Evolutionary conservation across 345 rosid genomes (phyloP).

Genomic region (Orychophragmus violaceus): DNA sequence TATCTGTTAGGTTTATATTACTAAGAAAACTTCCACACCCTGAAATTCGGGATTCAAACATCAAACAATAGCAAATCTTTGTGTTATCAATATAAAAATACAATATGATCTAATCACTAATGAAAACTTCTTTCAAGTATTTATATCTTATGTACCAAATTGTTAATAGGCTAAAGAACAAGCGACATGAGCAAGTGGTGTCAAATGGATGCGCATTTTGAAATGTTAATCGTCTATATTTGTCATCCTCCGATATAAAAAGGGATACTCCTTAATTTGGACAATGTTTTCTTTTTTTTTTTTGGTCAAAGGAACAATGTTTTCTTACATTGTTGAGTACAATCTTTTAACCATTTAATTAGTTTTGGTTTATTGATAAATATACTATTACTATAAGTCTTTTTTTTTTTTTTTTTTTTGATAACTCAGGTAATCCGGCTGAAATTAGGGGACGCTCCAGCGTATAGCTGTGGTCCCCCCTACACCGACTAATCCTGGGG

Average conservation of each 20-base stretch:
- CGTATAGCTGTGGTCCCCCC: too few species aligned
- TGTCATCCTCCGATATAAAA: slow-evolving; percentile 18
- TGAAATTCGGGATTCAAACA: slow-evolving; percentile 14
- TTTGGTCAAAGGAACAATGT: too few species aligned
- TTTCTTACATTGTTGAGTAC: not conserved
- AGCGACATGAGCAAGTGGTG: slow-evolving; percentile 29
- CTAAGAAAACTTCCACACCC: not conserved
- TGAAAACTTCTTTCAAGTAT: not conserved
- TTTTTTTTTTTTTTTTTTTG: too few species aligned
- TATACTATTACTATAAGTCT: too few species aligned
- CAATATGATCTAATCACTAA: not conserved
- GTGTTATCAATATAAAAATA: not conserved
- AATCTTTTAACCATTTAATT: too few species aligned
- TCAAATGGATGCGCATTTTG: slow-evolving; percentile 29
- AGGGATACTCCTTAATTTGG: slow-evolving; percentile 1
- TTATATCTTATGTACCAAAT: not conserved
- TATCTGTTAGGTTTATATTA: not conserved
- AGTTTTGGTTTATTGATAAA: too few species aligned
- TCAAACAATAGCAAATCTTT: slow-evolving; percentile 8
- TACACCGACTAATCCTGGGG: too few species aligned
- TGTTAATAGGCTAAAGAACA: slow-evolving; percentile 4
- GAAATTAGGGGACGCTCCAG: too few species aligned
- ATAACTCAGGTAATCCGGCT: too few species aligned
- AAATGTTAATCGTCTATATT: slow-evolving; percentile 24
- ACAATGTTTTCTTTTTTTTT: not conserved